Percentiles rank a stretch among this genome's conserved stretches.
Evolutionary conservation across 768 basidiomycete genomes (phyloP).

Genomic region (Lactarius akahatsu): DNA sequence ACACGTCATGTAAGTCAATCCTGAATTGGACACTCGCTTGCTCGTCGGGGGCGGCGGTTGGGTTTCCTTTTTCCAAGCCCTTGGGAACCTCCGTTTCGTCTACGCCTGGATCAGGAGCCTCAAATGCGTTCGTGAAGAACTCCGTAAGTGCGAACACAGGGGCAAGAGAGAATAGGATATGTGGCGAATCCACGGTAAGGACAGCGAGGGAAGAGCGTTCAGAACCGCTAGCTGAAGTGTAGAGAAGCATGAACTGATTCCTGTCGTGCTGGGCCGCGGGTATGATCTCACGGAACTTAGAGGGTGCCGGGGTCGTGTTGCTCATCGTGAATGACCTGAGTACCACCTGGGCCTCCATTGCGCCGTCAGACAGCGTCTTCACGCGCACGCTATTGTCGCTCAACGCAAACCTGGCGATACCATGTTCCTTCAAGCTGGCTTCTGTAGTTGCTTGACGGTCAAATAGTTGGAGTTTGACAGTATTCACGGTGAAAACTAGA

Average conservation of each 20-base stretch:
- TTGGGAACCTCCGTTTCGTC: constrained; percentile 26
- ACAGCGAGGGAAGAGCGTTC: constrained; percentile 66
- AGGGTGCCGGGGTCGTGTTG: constrained; percentile 78
- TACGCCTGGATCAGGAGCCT: constrained; percentile 28
- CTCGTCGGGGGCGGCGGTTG: constrained; percentile 14
- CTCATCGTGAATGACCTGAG: constrained; percentile 90
- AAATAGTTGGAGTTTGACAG: constrained; percentile 85
- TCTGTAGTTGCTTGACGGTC: constrained; percentile 60
- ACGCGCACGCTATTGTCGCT: constrained; percentile 75
- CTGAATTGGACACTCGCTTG: constrained; percentile 57
- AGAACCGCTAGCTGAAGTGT: constrained; percentile 66
- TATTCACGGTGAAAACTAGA: constrained; percentile 64
- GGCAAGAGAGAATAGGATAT: constrained; percentile 88
- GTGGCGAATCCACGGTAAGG: constrained; percentile 88
- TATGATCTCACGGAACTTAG: constrained; percentile 92
- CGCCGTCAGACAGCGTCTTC: constrained; percentile 78
- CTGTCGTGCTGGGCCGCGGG: constrained; percentile 85
- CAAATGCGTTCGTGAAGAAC: constrained; percentile 70
- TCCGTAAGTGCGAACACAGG: constrained; percentile 86
- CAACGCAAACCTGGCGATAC: constrained; percentile 83
- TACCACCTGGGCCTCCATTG: constrained; percentile 84
- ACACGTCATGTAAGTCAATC: constrained; percentile 86
- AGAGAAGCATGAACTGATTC: constrained; percentile 93
- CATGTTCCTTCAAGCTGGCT: constrained; percentile 63
- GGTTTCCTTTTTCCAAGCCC: constrained; percentile 19